These are phyloP conservation scores for Lichtheimia ramosa DNA, from an alignment of 371 early-diverging fungal species.

Conservation along the genomic window DNA sequence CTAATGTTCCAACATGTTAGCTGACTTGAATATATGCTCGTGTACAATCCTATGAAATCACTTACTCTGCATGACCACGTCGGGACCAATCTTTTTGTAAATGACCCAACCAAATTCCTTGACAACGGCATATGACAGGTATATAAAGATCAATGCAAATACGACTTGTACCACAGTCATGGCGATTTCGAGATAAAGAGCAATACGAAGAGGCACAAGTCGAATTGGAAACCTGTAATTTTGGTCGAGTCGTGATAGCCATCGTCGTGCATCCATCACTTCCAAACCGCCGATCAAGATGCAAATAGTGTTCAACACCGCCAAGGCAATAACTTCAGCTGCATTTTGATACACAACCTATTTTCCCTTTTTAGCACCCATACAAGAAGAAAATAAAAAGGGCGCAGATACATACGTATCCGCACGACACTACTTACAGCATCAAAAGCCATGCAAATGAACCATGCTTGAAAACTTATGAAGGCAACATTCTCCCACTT, in stretches of 20 bases:
- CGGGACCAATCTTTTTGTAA: conserved; percentile 51
- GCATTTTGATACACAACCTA: conserved; percentile 47
- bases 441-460: conserved; percentile 48
- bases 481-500: conserved; percentile 53
- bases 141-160: conserved; percentile 30
- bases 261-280: conserved; percentile 34
- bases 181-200: conserved; percentile 35
- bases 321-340: conserved; percentile 39
- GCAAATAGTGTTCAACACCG: conserved; percentile 36
- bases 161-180: conserved; percentile 24
- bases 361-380: conserved; percentile 1
- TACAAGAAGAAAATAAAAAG: neutral
- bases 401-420: neutral
- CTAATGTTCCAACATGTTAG: conserved; percentile 12
- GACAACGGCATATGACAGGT: conserved; percentile 31
- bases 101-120: conserved; percentile 46
- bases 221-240: conserved; percentile 5
- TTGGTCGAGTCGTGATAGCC: conserved; percentile 20
- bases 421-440: conserved; percentile 29
- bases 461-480: conserved; percentile 45
- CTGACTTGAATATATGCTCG: neutral
- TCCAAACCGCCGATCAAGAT: conserved; percentile 39
- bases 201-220: conserved; percentile 24
- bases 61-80: conserved; percentile 41
- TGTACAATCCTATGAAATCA: neutral